phyloP scores from a whole-genome alignment of 2,329 filamentous ascomycete genomes.

The Orbilia javanica region DNA sequence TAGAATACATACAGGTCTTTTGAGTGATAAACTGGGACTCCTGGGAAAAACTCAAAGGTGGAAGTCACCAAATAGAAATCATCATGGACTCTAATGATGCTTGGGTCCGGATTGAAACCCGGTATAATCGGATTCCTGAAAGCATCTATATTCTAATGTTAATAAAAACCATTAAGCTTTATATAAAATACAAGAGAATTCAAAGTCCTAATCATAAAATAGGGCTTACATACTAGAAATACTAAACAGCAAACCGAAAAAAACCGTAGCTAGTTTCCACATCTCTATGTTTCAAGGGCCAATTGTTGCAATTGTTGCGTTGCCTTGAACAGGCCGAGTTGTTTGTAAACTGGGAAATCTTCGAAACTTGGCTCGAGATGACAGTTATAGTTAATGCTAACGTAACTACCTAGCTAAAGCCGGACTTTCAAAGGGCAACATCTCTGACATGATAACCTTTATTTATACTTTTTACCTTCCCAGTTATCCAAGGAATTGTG shows the following conservation, averaged over 20 bases:
- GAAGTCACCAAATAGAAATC: constrained; percentile 74
- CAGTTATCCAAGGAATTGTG: neutral
- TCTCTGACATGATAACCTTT: neutral
- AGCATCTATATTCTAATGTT: constrained; percentile 18
- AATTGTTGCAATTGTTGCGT: constrained; percentile 35
- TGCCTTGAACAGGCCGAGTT: neutral
- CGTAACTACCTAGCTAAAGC: no score
- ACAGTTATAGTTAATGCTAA: no score
- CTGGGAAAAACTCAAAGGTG: constrained; percentile 74
- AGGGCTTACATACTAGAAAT: constrained; percentile 10
- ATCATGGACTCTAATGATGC: constrained; percentile 68
- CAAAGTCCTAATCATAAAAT: neutral
- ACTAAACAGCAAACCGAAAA: constrained; percentile 13
- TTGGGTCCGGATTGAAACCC: constrained; percentile 75
- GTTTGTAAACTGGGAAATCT: no score
- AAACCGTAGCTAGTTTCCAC: constrained; percentile 13
- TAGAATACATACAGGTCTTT: constrained; percentile 64
- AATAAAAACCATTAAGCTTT: no score
- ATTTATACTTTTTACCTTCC: constrained; percentile 27
- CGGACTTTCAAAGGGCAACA: neutral
- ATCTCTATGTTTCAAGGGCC: constrained; percentile 7
- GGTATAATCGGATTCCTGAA: constrained; percentile 70
- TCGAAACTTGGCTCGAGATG: no score
- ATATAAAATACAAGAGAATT: neutral
- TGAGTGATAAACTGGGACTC: constrained; percentile 73